A percentile compares a stretch with the other conserved stretches of the same genome.
These are phyloP conservation scores for Bonnemaisonia californica DNA, from an alignment of 31 red algal species.

Conservation along the genomic window DNA sequence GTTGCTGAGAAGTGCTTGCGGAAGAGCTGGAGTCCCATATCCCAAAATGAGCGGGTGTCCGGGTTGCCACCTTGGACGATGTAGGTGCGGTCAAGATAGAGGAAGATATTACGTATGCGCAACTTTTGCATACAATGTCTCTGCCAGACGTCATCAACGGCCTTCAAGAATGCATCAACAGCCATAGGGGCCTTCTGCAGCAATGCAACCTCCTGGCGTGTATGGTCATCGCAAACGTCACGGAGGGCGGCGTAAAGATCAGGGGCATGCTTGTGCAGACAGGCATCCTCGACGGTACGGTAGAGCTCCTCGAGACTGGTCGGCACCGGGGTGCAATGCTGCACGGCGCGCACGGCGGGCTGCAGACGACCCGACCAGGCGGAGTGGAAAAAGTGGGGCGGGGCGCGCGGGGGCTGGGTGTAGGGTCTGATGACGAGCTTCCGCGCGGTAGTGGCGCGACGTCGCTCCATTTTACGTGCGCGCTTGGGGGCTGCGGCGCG, in stretches of 20 bases:
- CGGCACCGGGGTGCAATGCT: conserved; percentile 33
- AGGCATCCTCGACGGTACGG: conserved; percentile 84
- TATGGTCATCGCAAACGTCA: conserved; percentile 50
- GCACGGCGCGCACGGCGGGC: conserved; percentile 75
- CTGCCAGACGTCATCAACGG: conserved; percentile 81
- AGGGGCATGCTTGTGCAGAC: conserved; percentile 74
- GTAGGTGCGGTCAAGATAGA: conserved; percentile 92
- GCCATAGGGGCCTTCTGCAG: conserved; percentile 15
- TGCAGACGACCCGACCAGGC: conserved; percentile 56
- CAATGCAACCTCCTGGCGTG: conserved; percentile 24
- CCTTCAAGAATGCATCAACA: conserved; percentile 62
- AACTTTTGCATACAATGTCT: conserved; percentile 76
- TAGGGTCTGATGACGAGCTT: conserved; percentile 87
- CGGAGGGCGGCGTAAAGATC: conserved; percentile 58
- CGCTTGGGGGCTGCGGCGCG: neutral
- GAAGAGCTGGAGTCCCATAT: conserved; percentile 87
- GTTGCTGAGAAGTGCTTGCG: conserved; percentile 65
- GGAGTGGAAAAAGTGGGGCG: conserved; percentile 62
- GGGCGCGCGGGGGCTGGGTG: conserved; percentile 59
- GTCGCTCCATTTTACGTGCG: neutral
- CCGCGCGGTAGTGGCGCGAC: conserved; percentile 16
- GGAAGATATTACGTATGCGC: conserved; percentile 87
- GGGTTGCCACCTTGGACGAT: conserved; percentile 71
- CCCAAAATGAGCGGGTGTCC: conserved; percentile 75
- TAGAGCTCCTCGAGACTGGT: conserved; percentile 87